These are phyloP conservation scores for Climacium dendroides DNA, from an alignment of 225 moss, liverwort and hornwort species.

Conservation along the genomic window DNA sequence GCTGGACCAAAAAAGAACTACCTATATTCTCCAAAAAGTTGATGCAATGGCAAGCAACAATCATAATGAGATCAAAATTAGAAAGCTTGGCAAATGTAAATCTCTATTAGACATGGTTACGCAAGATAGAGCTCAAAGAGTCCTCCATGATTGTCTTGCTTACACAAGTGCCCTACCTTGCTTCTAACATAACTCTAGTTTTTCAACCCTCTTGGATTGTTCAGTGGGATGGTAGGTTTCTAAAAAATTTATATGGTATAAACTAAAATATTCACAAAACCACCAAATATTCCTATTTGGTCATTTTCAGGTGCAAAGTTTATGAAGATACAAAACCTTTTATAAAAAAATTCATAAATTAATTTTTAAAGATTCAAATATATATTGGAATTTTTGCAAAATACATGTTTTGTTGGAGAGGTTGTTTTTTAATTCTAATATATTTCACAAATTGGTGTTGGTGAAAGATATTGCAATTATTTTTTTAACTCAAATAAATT, in stretches of 20 bases:
- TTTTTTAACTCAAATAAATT: too few relatives aligned
- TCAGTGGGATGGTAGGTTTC: accelerated
- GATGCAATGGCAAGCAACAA: accelerated
- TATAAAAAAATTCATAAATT: background rate
- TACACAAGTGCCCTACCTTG: accelerated
- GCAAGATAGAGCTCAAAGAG: background rate
- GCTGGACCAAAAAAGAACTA: background rate
- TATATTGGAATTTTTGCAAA: background rate
- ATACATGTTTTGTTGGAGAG: background rate
- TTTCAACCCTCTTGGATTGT: background rate
- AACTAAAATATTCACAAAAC: background rate
- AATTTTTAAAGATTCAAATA: background rate
- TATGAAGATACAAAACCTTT: background rate
- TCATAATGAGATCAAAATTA: accelerated
- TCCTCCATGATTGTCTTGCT: background rate
- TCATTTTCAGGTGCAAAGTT: background rate
- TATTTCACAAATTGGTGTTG: too few relatives aligned
- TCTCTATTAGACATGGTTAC: background rate
- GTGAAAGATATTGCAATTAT: too few relatives aligned
- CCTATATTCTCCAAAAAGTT: accelerated
- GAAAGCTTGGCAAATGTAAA: background rate
- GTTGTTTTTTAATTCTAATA: background rate
- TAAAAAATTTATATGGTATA: background rate
- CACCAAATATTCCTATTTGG: background rate
- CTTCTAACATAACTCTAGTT: background rate